Percentiles rank a stretch among this genome's conserved stretches.
Conservation (phyloP, 2,329 filamentous ascomycete genomes). For the Eurotiales sp. region DNA sequence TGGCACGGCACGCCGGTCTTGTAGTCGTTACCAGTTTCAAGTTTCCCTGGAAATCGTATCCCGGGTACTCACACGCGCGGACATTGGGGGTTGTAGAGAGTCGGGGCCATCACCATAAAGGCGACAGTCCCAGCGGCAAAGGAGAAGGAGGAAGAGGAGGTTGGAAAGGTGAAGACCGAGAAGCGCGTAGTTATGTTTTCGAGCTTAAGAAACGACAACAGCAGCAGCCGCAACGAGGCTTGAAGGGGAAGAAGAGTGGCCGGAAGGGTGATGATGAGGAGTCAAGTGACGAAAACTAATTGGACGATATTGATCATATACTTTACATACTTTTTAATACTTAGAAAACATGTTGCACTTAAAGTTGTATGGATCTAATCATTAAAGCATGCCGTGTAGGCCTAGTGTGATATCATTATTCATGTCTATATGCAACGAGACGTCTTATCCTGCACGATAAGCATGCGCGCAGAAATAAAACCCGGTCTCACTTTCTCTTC, state of each 20-base stretch:
- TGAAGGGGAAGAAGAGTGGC: not conserved
- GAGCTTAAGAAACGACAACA: constrained; percentile 36
- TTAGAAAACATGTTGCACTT: no score
- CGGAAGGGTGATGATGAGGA: not conserved
- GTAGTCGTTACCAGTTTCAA: constrained; percentile 45
- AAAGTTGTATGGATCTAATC: no score
- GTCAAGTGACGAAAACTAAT: constrained; percentile 6
- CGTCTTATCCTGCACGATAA: no score
- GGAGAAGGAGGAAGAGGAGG: constrained; percentile 44
- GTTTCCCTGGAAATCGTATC: constrained; percentile 47
- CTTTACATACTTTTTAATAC: no score
- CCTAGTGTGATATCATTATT: not conserved
- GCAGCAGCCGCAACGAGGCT: not conserved
- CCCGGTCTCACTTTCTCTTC: constrained; percentile 5
- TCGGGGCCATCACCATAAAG: constrained; percentile 28
- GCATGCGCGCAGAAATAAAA: no score
- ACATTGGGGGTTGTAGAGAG: constrained; percentile 44
- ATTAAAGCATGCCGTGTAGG: no score
- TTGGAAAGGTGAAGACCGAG: constrained; percentile 47
- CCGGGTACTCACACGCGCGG: constrained; percentile 46
- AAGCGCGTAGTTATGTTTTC: constrained; percentile 46
- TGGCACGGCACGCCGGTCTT: constrained; percentile 66
- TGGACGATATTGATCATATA: no score
- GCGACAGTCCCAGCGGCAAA: not conserved
- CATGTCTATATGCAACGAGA: not conserved